Conservation (phyloP, 257 asterid species). For the Catharanthus roseus region DNA sequence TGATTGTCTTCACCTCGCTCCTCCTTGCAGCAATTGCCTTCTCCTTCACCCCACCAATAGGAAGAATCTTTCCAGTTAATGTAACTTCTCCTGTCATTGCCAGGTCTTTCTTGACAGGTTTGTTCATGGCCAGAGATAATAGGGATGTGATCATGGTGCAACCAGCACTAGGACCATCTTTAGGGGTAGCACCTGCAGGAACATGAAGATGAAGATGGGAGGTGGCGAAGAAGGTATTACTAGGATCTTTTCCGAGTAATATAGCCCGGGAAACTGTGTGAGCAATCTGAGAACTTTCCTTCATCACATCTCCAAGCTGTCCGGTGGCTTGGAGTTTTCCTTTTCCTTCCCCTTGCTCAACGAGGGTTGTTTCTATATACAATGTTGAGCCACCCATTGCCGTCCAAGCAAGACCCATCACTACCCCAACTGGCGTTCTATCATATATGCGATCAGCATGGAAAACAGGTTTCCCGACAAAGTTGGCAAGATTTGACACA, state of each 20-base stretch:
- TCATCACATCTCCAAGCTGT: slow-evolving; percentile 97
- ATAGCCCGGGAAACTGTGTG: slow-evolving; percentile 77
- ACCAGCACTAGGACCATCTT: slow-evolving; percentile 99
- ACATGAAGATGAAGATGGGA: slow-evolving; percentile 95
- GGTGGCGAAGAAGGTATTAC: slow-evolving; percentile 56
- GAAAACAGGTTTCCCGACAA: slow-evolving; percentile 94
- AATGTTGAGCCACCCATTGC: slow-evolving; percentile 99
- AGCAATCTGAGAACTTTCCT: slow-evolving; percentile 97
- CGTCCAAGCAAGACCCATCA: slow-evolving; percentile 99
- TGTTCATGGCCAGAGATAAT: slow-evolving; percentile 80
- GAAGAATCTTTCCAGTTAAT: slow-evolving; percentile 82
- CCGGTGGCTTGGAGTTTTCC: slow-evolving; percentile 76
- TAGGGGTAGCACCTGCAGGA: slow-evolving; percentile 96
- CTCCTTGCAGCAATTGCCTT: slow-evolving; percentile 97
- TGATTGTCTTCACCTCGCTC: slow-evolving; percentile 72
- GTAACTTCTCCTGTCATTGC: slow-evolving; percentile 99
- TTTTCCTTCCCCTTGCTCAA: slow-evolving; percentile 92
- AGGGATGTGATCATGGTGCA: slow-evolving; percentile 97
- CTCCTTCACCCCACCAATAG: slow-evolving; percentile 99
- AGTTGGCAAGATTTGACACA: slow-evolving; percentile 64
- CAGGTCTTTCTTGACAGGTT: slow-evolving; percentile 71
- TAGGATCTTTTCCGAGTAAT: slow-evolving; percentile 70
- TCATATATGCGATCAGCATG: slow-evolving; percentile 91
- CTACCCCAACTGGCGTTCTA: slow-evolving; percentile 86
- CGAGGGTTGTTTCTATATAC: slow-evolving; percentile 65